phyloP scores from a whole-genome alignment of 495 filamentous ascomycete species.

The Evernia prunastri region DNA sequence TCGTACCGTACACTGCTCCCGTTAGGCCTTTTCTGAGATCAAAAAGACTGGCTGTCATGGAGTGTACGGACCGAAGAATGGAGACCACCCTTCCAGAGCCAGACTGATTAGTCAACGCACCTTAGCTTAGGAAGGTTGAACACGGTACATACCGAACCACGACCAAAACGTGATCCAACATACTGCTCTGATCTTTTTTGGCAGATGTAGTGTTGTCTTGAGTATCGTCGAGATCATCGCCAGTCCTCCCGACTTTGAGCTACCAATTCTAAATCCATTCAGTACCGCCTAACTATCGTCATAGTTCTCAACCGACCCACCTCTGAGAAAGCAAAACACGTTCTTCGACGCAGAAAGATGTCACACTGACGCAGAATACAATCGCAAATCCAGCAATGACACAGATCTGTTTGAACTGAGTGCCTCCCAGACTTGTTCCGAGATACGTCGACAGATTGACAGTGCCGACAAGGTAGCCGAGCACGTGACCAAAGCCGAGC shows the following conservation, averaged over 20 bases:
- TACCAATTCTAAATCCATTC: background rate
- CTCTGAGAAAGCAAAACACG: constrained; percentile 64
- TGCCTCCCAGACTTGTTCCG: constrained; percentile 68
- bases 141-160: constrained; percentile 60
- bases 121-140: too few species aligned
- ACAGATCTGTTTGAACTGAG: constrained; percentile 90
- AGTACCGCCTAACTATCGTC: background rate
- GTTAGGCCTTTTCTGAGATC: background rate
- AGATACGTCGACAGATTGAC: constrained; percentile 70
- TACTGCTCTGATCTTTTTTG: constrained; percentile 76
- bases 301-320: constrained; percentile 31
- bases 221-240: constrained; percentile 41
- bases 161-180: constrained; percentile 91
- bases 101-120: background rate
- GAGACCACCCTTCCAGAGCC: constrained; percentile 51
- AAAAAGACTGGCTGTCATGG: background rate
- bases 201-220: constrained; percentile 65
- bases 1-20: constrained; percentile 70
- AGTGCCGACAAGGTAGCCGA: constrained; percentile 78
- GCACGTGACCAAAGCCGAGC: constrained; percentile 77
- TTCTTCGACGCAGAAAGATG: constrained; percentile 78
- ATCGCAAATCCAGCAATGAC: constrained; percentile 71
- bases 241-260: constrained; percentile 31
- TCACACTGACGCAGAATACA: constrained; percentile 58
- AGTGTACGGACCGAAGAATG: constrained; percentile 44